Evolutionary conservation across 129 eudicot genomes (phyloP).

Genomic region (Flaveria bidentis): DNA sequence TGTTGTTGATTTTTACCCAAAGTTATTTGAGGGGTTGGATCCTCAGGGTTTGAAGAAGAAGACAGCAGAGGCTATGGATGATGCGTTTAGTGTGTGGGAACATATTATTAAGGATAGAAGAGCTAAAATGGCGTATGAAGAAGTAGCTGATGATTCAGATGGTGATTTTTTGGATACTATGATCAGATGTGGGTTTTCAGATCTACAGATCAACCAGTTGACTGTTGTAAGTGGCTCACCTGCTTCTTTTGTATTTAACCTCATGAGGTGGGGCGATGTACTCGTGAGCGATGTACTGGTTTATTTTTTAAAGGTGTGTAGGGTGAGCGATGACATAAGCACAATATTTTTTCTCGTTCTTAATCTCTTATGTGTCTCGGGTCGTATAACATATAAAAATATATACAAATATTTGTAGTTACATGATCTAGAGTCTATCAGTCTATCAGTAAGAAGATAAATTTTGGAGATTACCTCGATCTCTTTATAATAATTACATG

Average conservation of each 20-base stretch:
- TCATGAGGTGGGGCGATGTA: no score
- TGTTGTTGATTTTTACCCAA: constrained; percentile 38
- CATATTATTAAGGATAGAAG: constrained; percentile 33
- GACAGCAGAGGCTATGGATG: constrained; percentile 30
- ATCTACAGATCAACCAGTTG: constrained; percentile 41
- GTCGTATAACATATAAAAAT: no score
- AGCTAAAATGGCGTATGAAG: background rate
- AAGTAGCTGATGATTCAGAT: background rate
- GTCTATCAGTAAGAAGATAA: no score
- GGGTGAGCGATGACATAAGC: no score
- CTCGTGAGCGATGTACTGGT: no score
- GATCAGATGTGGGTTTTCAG: constrained; percentile 36
- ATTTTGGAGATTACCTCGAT: no score
- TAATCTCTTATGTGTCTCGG: no score
- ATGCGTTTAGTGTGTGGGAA: constrained; percentile 33
- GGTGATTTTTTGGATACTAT: constrained; percentile 39
- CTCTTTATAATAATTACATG: no score
- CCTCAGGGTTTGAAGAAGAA: constrained; percentile 37
- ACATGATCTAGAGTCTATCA: no score
- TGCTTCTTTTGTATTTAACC: background rate
- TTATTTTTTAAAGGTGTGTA: no score
- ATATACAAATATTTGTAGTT: no score
- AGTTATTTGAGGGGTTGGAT: constrained; percentile 22
- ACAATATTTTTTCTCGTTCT: no score
- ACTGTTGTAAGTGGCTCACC: constrained; percentile 23